Evolutionary conservation across 169 alveolate genomes (phyloP), one percentile per base, ranked within the genome.

Genomic region (Plasmodium yoelii): DNA sequence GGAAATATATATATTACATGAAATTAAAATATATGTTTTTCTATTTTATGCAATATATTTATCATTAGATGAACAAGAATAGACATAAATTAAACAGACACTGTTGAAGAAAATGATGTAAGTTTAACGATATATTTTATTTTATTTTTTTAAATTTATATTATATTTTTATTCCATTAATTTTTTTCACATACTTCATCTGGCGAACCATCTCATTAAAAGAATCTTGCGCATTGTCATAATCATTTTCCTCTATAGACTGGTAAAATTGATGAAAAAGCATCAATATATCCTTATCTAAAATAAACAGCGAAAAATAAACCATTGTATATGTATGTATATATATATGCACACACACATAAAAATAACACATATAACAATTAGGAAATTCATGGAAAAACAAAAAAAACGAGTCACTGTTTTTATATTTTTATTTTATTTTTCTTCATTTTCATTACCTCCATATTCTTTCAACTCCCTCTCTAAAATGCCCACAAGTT

Each of bases 401-500:
- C 19, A 51, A 51, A 51, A 51, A 51, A 15, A 1, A 51, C 15
- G 59, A 6, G 4, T 7, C n/a, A 15, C 59, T 51, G 24, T 6
- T 51, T 51, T 49, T n/a, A 10, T 10, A 10, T 49, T 49, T 49
- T 51, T 47, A 10, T 69, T 49, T 24, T 69, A 19, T 34, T 69
- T 12, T 22, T 51, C 12, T 70, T 15, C 19, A n/a, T 34, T 53
- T 42, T 73, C 19, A 53, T 47, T 34, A 77, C 88, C 88, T 77
- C 88, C 88, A 28, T 77, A 77, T 53, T 63, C 88, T 56, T 77
- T 77, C 10, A 77, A 68, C 22, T 77, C 88, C 44, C 88, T 77
- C 34, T 77, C 77, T 59, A 77, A 77, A 64, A 77, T 77, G 2
- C 65, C 34, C 19, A 77, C 19, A 28, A 77, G 67, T 44, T 77